These are phyloP conservation scores for Cucurbitaria berberidis DNA, from an alignment of 2,329 filamentous ascomycete genomes.

Conservation along the genomic window DNA sequence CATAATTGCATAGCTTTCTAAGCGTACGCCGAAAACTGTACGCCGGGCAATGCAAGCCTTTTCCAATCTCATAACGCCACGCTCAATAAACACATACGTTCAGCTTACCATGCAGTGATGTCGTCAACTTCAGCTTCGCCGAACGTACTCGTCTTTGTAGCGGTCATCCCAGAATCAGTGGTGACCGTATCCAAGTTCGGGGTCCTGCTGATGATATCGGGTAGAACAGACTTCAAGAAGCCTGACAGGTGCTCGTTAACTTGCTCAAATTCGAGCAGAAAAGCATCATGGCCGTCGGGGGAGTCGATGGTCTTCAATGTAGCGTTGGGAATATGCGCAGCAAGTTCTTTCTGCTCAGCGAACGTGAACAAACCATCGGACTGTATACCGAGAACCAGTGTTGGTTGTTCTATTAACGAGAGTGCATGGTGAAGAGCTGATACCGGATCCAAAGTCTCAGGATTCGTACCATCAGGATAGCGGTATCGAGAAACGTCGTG, in stretches of 20 bases:
- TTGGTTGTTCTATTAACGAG: constrained; percentile 82
- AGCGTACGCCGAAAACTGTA: constrained; percentile 47
- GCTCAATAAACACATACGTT: constrained; percentile 21
- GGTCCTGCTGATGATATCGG: constrained; percentile 78
- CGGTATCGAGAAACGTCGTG: constrained; percentile 90
- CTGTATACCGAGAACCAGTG: constrained; percentile 90
- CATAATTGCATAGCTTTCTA: constrained; percentile 40
- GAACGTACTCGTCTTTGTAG: constrained; percentile 89
- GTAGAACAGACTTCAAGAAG: constrained; percentile 82
- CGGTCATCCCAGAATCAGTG: constrained; percentile 56
- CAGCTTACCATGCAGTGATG: constrained; percentile 83
- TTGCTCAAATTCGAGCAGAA: constrained; percentile 95
- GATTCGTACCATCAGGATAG: constrained; percentile 44
- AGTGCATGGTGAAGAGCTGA: constrained; percentile 68
- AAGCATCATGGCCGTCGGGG: constrained; percentile 94
- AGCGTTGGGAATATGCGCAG: constrained; percentile 77
- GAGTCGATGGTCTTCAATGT: constrained; percentile 87
- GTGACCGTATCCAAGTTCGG: constrained; percentile 49
- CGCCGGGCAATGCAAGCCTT: constrained; percentile 25
- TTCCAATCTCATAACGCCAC: constrained; percentile 28
- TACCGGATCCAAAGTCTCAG: constrained; percentile 60
- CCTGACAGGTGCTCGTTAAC: constrained; percentile 86
- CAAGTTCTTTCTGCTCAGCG: constrained; percentile 92
- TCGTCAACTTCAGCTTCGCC: constrained; percentile 96
- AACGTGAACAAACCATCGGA: constrained; percentile 97